Base-by-base conservation (phyloP, 2,329 filamentous ascomycete genomes). In the Ophiosphaerella herpotricha region DNA sequence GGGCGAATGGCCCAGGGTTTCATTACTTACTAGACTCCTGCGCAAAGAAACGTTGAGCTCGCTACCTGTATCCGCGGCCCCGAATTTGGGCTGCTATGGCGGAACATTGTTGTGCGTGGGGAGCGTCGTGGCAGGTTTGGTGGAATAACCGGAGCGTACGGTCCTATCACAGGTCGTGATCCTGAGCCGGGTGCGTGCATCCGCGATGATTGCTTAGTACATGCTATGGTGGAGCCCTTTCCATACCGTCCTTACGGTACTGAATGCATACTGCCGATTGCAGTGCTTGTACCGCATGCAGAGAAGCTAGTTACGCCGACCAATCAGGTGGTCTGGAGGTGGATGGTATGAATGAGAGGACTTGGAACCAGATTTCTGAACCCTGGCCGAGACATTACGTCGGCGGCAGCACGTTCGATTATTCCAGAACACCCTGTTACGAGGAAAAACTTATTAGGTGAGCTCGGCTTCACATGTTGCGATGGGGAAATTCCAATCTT, bases 241-340 rank as follows among this genome's bases (percentile, higher is more conserved):
- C 23, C 26, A 31, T 39, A 24, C 16, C 26, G 13, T 23, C 13
- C 16, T 39, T 39, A 24, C 16, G 14, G 21, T 23, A 29, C 16
- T 39, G 16, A 39, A 46, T 46, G 43, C 43, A 46, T 39, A 36
- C 14, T 46, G 43, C 43, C 35, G 35, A 39, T 24, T 33, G 16
- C 24, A 39, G 5, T 38, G 35, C 36, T 38, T 37, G 39, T 33
- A 29, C 33, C 26, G 18, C 18, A 29, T 39, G 43, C 36, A 46
- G 43, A 14, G 31, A 21, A 23, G 13, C 9, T 34, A 26, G n/a
- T 29, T 41, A 13, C 29, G 14, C n/a, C n/a, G 39, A 14, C n/a
- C 21, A 16, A n/a, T 36, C 5, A 13, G 7, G 39, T 7, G 24
- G 4, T 41, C 9, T 32, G 31, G 40, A 24, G 18, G 21, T 12